Evolutionary conservation across 345 rosid genomes (phyloP).

Genomic region (Erysimum cheiranthoides): DNA sequence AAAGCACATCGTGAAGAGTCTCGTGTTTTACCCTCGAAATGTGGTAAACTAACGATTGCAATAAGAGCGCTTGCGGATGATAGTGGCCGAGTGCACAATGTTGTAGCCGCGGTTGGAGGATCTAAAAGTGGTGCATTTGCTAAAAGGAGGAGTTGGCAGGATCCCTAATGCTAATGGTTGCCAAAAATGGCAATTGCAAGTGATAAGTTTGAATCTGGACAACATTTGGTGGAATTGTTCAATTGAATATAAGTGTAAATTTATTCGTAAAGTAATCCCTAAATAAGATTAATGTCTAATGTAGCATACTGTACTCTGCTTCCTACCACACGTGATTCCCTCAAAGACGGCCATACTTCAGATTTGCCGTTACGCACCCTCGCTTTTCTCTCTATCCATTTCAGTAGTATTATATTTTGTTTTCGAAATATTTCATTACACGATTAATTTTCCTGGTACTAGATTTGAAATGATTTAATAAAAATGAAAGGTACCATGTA

Average conservation of each 20-base stretch:
- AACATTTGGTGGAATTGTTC: background rate
- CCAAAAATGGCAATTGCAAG: background rate
- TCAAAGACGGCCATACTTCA: conserved; percentile 33
- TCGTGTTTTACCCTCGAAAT: too few species aligned
- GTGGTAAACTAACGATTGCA: too few species aligned
- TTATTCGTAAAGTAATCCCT: background rate
- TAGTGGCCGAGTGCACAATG: background rate
- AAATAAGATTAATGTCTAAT: background rate
- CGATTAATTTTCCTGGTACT: background rate
- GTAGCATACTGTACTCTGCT: background rate
- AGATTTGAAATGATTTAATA: too few species aligned
- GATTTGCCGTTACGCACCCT: conserved; percentile 31
- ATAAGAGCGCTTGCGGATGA: background rate
- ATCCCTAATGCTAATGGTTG: background rate
- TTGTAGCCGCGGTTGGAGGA: background rate
- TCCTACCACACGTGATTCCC: conserved; percentile 34
- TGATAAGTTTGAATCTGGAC: background rate
- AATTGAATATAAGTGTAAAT: background rate
- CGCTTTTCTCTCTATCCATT: background rate
- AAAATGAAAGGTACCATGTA: too few species aligned
- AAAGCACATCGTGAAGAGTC: too few species aligned
- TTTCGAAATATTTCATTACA: background rate
- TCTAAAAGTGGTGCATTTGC: background rate
- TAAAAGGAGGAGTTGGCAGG: background rate
- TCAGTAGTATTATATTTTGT: background rate